These are phyloP conservation scores for Chlorella sp. DNA, from an alignment of 139 green algal genomes.

Conservation along the genomic window DNA sequence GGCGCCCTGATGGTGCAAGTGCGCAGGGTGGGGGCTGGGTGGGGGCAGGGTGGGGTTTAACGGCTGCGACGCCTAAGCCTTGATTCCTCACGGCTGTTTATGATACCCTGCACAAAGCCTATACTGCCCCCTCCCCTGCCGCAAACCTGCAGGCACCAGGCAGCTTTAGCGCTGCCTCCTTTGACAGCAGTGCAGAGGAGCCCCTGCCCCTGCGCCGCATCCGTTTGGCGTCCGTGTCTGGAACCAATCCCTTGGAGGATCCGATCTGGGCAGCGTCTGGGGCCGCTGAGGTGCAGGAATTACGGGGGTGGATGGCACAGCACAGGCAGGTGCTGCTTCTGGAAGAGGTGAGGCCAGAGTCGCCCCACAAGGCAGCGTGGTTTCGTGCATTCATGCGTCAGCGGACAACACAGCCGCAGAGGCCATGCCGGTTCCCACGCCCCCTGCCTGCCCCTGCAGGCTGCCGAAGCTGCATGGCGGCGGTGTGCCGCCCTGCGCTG, in stretches of 20 bases:
- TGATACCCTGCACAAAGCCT: no score
- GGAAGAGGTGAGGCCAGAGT: neutral
- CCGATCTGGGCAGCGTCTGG: neutral
- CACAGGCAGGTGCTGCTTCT: neutral
- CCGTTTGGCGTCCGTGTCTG: neutral
- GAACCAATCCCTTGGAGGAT: neutral
- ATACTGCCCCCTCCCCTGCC: no score
- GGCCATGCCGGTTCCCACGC: no score
- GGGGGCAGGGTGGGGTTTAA: no score
- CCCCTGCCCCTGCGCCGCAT: neutral
- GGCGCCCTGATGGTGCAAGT: no score
- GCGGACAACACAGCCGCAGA: no score
- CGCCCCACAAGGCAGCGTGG: neutral
- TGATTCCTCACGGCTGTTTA: no score
- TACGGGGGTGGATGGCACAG: neutral
- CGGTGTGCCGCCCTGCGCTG: neutral
- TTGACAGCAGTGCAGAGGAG: neutral
- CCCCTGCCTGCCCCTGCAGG: neutral
- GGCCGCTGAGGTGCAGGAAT: neutral
- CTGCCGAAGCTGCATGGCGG: neutral
- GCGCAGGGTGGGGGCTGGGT: no score
- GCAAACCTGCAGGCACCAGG: no score
- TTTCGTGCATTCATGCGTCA: neutral
- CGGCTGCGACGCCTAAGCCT: no score
- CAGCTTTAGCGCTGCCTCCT: no score